phyloP scores from a whole-genome alignment of 2,329 filamentous ascomycete species.

The Colletotrichum siamense region DNA sequence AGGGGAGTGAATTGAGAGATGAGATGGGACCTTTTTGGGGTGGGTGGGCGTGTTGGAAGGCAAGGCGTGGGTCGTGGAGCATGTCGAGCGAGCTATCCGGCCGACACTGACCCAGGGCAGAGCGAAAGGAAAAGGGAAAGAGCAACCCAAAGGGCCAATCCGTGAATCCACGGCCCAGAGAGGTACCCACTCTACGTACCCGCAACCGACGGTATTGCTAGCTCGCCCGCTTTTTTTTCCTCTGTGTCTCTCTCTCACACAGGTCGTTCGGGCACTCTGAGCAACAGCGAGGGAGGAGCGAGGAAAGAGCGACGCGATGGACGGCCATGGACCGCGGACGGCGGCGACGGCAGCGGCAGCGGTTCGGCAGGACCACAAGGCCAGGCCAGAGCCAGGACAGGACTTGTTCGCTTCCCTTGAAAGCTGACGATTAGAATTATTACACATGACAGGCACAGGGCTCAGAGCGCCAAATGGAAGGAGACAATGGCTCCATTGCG shows the following conservation, averaged over 20 bases:
- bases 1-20: background rate
- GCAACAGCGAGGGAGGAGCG: constrained; percentile 9
- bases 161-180: constrained; percentile 8
- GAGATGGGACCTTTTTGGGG: background rate
- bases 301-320: constrained; percentile 10
- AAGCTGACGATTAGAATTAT: background rate
- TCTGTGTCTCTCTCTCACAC: background rate
- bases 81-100: constrained; percentile 17
- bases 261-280: background rate
- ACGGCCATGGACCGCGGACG: background rate
- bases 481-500: background rate
- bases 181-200: constrained; percentile 10
- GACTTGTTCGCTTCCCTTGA: background rate
- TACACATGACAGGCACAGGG: background rate
- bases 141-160: background rate
- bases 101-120: constrained; percentile 10
- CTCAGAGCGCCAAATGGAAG: background rate
- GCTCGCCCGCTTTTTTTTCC: background rate
- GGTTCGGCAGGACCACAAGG: constrained; percentile 1
- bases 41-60: background rate
- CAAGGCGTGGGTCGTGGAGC: background rate
- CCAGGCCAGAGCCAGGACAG: background rate
- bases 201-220: constrained; percentile 12
- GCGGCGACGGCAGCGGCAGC: constrained; percentile 4
- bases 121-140: background rate